Evolutionary conservation across 768 basidiomycete species (phyloP), one percentile per base, ranked within the genome.

Genomic region (Boletus coccyginus): DNA sequence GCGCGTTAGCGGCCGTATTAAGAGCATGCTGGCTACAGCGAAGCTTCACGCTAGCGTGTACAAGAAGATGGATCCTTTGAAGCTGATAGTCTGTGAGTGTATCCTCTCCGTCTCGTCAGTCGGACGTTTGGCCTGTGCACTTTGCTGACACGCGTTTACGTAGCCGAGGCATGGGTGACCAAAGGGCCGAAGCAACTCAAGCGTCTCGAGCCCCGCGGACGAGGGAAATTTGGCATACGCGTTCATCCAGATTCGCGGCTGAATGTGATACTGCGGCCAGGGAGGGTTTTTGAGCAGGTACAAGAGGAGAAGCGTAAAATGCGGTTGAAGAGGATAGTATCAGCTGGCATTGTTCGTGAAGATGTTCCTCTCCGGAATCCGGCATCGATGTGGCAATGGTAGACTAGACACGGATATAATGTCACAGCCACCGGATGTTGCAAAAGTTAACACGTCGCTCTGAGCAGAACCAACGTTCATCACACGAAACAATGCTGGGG

Each of bases 151-250:
- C 49, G 44, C 29, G 19, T 56, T 21, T 50, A 50, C 44, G 39
- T 62, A 97, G 94, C 92, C 44, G 88, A 97, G 72, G 84, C 94
- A 21, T 99, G 94, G 96, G 94, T 97, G 16, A 88, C 84, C 46
- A 98, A 98, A 70, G 94, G 89, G 7, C 77, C 78, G 8, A 82
- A 79, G 39, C 73, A 75, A 24, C 74, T 82, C 39, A 85, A 82
- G 57, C 83, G 87, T 51, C 62, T 93, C 19, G 93, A 97, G 62
- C 84, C 89, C 56, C 87, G 85, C 70, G 96, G 92, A 51, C 84
- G 95, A 60, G 90, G 89, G 35, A 87, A 87, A 62, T 78, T 71
- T 53, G 96, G 96, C 51, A 78, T 93, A 55, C 86, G 87, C 48
- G 78, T 81, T 13, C 92, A 91, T 68, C 88, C 85, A 0, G 83